These are phyloP conservation scores for Marasmius sp. DNA, from an alignment of 1,284 basidiomycete species.

Conservation along the genomic window DNA sequence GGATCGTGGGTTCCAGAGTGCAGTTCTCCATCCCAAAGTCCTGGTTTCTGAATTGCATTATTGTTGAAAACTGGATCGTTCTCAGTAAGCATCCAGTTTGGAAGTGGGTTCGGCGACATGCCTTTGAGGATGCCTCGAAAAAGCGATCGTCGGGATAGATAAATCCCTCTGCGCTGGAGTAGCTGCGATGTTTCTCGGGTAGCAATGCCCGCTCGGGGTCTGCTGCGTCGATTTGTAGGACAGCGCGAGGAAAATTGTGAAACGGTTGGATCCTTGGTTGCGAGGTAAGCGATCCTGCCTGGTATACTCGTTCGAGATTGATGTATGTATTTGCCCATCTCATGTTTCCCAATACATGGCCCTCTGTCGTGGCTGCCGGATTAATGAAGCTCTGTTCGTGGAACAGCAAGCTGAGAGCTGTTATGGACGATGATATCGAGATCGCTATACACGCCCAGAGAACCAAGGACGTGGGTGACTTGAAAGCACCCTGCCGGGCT, in stretches of 20 bases:
- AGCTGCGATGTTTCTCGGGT: slow-evolving; percentile 3
- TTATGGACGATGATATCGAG: neutral
- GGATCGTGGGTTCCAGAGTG: slow-evolving; percentile 12
- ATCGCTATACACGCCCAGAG: neutral
- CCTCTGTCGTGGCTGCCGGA: neutral
- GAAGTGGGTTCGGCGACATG: neutral
- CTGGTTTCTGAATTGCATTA: slow-evolving; percentile 18
- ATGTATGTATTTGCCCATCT: neutral
- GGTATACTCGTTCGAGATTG: neutral
- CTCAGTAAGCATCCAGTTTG: slow-evolving; percentile 2
- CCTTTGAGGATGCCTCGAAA: slow-evolving; percentile 1
- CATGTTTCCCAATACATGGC: neutral
- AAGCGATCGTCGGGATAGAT: slow-evolving; percentile 8
- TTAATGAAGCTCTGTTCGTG: neutral
- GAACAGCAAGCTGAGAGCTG: neutral
- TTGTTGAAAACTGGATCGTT: slow-evolving; percentile 19
- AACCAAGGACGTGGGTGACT: neutral
- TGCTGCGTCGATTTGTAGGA: neutral
- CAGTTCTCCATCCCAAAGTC: slow-evolving; percentile 23
- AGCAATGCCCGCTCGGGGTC: neutral
- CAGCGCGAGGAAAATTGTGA: neutral
- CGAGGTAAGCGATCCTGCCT: neutral
- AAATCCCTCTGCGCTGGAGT: slow-evolving; percentile 3
- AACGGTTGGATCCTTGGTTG: neutral
- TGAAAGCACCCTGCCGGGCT: neutral